phyloP scores from a whole-genome alignment of 75 land plant genomes.

The Picea glauca region DNA sequence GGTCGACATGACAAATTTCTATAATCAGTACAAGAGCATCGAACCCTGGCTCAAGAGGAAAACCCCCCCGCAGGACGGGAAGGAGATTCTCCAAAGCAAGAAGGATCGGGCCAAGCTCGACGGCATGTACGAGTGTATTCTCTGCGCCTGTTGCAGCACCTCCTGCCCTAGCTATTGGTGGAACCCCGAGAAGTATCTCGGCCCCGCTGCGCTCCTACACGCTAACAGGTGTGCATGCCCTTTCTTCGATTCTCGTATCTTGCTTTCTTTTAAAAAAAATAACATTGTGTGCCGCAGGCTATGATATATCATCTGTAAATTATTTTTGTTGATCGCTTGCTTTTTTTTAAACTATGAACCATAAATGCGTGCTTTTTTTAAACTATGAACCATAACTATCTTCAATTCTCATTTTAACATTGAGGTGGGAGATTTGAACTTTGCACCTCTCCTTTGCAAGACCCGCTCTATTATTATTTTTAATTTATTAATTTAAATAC shows the following conservation, averaged over 20 bases:
- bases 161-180: slow-evolving; percentile 99
- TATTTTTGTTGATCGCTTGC: too few species aligned
- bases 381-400: too few species aligned
- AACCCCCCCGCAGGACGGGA: slow-evolving; percentile 37
- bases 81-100: slow-evolving; percentile 84
- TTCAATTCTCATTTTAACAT: too few species aligned
- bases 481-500: too few species aligned
- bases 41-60: slow-evolving; percentile 98
- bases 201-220: slow-evolving; percentile 92
- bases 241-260: background rate
- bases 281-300: too few species aligned
- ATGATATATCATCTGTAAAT: too few species aligned
- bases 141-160: slow-evolving; percentile 95
- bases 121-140: slow-evolving; percentile 95
- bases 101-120: slow-evolving; percentile 82
- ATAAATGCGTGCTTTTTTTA: too few species aligned
- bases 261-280: background rate
- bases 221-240: slow-evolving; percentile 64
- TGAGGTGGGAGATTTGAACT: too few species aligned
- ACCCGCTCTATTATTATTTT: too few species aligned
- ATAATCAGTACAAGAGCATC: slow-evolving; percentile 89
- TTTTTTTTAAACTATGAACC: too few species aligned
- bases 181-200: slow-evolving; percentile 94
- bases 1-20: slow-evolving; percentile 97
- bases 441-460: too few species aligned